Evolutionary conservation across 2,329 filamentous ascomycete genomes (phyloP).

Genomic region (Ceratocystis alfenasii): DNA sequence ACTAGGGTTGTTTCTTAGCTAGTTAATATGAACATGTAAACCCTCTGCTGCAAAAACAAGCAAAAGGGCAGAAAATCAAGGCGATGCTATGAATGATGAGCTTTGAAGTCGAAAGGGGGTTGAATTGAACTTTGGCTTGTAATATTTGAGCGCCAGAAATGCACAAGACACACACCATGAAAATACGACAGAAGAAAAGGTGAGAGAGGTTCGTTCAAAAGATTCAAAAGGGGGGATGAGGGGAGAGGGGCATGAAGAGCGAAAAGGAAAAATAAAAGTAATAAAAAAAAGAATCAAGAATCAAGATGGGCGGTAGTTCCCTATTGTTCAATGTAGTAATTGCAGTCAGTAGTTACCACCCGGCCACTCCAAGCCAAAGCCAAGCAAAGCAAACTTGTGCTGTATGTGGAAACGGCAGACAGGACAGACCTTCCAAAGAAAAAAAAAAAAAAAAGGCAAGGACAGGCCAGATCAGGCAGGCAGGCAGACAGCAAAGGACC

Average conservation of each 20-base stretch:
- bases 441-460: neutral
- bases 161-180: too few species aligned
- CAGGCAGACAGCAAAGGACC: neutral
- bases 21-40: too few species aligned
- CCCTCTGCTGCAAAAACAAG: neutral
- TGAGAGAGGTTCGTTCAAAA: neutral
- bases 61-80: neutral
- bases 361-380: neutral
- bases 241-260: neutral
- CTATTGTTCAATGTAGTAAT: neutral
- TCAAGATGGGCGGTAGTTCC: neutral
- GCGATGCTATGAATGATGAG: neutral
- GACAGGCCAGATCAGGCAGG: neutral
- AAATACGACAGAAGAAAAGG: neutral
- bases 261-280: neutral
- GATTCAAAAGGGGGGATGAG: conserved; percentile 1
- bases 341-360: neutral
- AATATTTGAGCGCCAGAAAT: too few species aligned
- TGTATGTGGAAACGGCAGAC: neutral
- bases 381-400: neutral
- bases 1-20: neutral
- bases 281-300: neutral
- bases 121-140: too few species aligned
- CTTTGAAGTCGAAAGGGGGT: too few species aligned
- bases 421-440: neutral